Percentiles rank a stretch among this genome's conserved stretches.
Conservation (phyloP, 768 basidiomycete species). For the Leccinellum albellum region DNA sequence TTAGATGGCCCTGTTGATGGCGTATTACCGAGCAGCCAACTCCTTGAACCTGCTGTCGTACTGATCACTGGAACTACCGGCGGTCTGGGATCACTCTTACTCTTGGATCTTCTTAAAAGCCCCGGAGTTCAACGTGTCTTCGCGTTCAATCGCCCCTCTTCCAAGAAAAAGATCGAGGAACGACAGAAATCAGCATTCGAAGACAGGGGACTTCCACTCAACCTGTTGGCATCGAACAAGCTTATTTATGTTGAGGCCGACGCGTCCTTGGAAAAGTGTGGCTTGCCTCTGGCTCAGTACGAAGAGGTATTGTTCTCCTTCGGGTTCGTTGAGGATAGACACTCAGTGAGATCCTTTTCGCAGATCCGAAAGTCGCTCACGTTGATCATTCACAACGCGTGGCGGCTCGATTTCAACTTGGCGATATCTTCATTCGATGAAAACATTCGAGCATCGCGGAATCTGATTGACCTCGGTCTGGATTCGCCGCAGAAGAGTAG, state of each 20-base stretch:
- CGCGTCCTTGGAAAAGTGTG: slow-evolving; percentile 25
- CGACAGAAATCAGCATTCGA: slow-evolving; percentile 29
- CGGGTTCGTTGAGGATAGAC: too few species aligned
- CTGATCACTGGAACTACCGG: slow-evolving; percentile 41
- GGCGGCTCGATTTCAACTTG: slow-evolving; percentile 43
- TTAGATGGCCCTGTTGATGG: slow-evolving; percentile 10
- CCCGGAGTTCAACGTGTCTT: slow-evolving; percentile 27
- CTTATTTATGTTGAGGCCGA: slow-evolving; percentile 36
- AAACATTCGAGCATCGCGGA: slow-evolving; percentile 38
- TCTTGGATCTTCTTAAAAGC: slow-evolving; percentile 26
- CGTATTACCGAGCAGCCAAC: slow-evolving; percentile 2
- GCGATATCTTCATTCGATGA: slow-evolving; percentile 42
- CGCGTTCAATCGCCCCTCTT: slow-evolving; percentile 32
- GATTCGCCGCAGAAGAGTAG: slow-evolving; percentile 22
- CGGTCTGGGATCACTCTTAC: slow-evolving; percentile 36
- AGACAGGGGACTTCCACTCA: slow-evolving; percentile 29
- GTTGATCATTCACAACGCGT: slow-evolving; percentile 41
- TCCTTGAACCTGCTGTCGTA: slow-evolving; percentile 22
- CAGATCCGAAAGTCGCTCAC: too few species aligned
- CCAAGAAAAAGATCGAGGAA: slow-evolving; percentile 9
- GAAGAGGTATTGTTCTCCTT: too few species aligned
- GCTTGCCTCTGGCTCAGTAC: slow-evolving; percentile 23
- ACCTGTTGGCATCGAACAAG: slow-evolving; percentile 28
- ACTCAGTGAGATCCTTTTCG: too few species aligned
- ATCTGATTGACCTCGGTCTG: slow-evolving; percentile 32